These are phyloP conservation scores for Euphorbia schlechtendalii DNA, from an alignment of 441 rosid genomes.

Conservation along the genomic window DNA sequence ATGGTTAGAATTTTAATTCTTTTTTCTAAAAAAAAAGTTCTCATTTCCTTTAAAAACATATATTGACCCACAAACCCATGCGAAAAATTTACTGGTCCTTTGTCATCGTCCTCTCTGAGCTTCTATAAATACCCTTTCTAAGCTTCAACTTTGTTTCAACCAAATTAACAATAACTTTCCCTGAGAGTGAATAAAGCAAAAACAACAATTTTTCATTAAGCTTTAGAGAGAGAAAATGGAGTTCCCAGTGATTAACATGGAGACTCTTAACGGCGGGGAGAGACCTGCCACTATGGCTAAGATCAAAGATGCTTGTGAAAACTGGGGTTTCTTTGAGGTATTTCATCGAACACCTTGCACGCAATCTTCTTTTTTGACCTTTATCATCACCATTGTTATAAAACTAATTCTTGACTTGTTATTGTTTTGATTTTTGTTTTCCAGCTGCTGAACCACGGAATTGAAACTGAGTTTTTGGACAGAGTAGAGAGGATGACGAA, in stretches of 20 bases:
- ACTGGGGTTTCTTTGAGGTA: slow-evolving; percentile 97
- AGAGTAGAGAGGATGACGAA: slow-evolving; percentile 68
- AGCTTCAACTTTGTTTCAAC: not conserved
- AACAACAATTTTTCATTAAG: no score
- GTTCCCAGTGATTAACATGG: slow-evolving; percentile 67
- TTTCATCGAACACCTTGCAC: not conserved
- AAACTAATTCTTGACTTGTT: no score
- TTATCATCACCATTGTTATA: no score
- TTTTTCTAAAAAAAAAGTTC: no score
- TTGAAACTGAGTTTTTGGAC: slow-evolving; percentile 56
- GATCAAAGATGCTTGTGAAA: slow-evolving; percentile 81
- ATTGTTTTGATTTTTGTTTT: no score
- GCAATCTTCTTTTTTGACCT: no score
- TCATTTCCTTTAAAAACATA: no score
- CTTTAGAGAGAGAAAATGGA: slow-evolving; percentile 34
- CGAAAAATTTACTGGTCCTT: not conserved
- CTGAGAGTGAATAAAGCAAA: not conserved
- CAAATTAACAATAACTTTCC: not conserved
- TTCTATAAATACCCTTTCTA: slow-evolving; percentile 29
- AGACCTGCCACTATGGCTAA: slow-evolving; percentile 49
- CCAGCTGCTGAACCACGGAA: slow-evolving; percentile 73
- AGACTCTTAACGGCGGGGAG: slow-evolving; percentile 56
- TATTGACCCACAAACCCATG: no score
- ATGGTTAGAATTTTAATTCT: no score
- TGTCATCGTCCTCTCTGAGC: slow-evolving; percentile 1